Evolutionary conservation across 2,329 filamentous ascomycete genomes (phyloP).

Genomic region (Xylaria sp.): DNA sequence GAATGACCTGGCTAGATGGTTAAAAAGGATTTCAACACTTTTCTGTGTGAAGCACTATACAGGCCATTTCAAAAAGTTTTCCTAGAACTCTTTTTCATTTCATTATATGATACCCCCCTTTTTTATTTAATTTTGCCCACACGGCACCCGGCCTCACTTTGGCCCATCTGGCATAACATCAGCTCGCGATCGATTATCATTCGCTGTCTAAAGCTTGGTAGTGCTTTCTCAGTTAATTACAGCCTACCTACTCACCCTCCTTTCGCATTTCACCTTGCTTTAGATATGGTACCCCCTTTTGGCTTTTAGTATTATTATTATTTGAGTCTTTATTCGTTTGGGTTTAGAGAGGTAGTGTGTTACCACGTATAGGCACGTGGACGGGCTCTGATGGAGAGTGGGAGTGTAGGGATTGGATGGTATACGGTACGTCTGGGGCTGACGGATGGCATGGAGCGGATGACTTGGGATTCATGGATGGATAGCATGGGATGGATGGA

Average conservation of each 20-base stretch:
- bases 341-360: constrained; percentile 17
- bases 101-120: constrained; percentile 44
- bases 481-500: constrained; percentile 1
- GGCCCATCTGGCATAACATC: constrained; percentile 9
- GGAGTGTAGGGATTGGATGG: constrained; percentile 7
- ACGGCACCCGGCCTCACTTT: constrained; percentile 27
- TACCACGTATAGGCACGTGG: constrained; percentile 23
- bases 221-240: constrained; percentile 13
- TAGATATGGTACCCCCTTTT: constrained; percentile 6
- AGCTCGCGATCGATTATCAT: constrained; percentile 20
- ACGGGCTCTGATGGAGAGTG: neutral
- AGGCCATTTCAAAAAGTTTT: constrained; percentile 26
- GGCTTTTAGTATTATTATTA: neutral
- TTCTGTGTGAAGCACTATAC: constrained; percentile 19
- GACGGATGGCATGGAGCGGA: neutral
- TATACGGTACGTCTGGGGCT: neutral
- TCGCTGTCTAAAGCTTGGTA: neutral
- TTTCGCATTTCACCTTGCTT: constrained; percentile 5
- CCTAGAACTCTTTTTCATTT: constrained; percentile 40
- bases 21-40: constrained; percentile 15
- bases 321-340: constrained; percentile 4
- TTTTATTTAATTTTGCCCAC: constrained; percentile 29
- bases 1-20: constrained; percentile 19
- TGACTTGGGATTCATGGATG: neutral
- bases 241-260: neutral